A percentile compares a stretch with the other conserved stretches of the same genome.
Evolutionary conservation across 2,329 filamentous ascomycete species (phyloP).

Genomic region (Arthrobotrys sinensis): DNA sequence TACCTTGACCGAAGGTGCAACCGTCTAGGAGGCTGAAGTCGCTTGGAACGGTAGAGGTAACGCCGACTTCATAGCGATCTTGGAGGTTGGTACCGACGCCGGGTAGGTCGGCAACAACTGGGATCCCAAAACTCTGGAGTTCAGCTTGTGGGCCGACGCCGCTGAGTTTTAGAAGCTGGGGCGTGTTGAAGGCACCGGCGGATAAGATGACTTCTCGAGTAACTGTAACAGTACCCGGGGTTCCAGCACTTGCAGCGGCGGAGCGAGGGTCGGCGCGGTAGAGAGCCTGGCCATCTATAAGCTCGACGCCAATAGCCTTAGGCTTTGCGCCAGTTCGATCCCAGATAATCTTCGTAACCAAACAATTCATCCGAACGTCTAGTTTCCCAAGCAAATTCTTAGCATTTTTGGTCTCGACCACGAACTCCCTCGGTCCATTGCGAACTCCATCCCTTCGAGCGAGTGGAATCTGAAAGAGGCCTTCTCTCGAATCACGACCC

Average conservation of each 20-base stretch:
- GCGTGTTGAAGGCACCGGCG: slow-evolving; percentile 61
- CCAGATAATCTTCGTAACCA: slow-evolving; percentile 68
- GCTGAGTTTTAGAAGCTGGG: slow-evolving; percentile 62
- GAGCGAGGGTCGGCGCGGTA: slow-evolving; percentile 69
- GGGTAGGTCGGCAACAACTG: slow-evolving; percentile 72
- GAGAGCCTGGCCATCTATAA: slow-evolving; percentile 67
- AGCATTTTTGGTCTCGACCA: slow-evolving; percentile 65
- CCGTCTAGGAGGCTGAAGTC: slow-evolving; percentile 67
- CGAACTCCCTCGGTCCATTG: slow-evolving; percentile 63
- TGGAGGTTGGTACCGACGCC: slow-evolving; percentile 78
- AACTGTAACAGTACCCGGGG: slow-evolving; percentile 38
- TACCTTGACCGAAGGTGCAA: slow-evolving; percentile 66
- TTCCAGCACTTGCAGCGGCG: slow-evolving; percentile 61
- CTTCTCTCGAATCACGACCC: slow-evolving; percentile 59
- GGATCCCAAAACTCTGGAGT: slow-evolving; percentile 60
- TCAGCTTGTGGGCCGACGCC: slow-evolving; percentile 61
- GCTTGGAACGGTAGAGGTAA: slow-evolving; percentile 70
- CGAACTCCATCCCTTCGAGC: slow-evolving; percentile 60
- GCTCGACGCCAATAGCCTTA: slow-evolving; percentile 69
- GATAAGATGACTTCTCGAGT: slow-evolving; percentile 62
- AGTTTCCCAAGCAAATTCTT: slow-evolving; percentile 61
- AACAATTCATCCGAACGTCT: slow-evolving; percentile 62
- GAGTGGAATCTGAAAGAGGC: slow-evolving; percentile 63
- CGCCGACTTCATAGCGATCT: slow-evolving; percentile 74
- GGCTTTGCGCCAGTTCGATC: slow-evolving; percentile 66